Conservation (phyloP, 208 protist genomes). For the Strigomonas culicis region DNA sequence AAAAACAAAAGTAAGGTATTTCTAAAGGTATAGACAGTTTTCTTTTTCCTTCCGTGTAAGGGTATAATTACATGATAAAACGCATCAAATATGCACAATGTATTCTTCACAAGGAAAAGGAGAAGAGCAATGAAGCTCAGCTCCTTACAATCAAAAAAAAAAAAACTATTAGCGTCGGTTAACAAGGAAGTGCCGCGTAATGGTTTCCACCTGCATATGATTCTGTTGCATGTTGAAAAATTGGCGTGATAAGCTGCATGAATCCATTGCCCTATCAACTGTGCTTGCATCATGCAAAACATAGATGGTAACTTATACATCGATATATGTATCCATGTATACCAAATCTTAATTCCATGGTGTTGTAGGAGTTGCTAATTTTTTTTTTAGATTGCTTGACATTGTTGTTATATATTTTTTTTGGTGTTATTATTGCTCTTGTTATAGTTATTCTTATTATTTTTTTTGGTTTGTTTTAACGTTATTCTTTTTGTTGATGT, state of each 20-base stretch:
- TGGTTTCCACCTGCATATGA: background rate
- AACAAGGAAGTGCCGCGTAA: background rate
- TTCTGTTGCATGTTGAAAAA: background rate
- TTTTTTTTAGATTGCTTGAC: constrained; percentile 1
- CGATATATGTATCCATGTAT: background rate
- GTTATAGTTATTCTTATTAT: constrained; percentile 3
- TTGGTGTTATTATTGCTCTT: background rate
- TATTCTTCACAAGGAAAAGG: background rate
- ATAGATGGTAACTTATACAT: background rate
- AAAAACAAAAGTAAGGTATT: background rate
- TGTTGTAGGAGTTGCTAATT: background rate
- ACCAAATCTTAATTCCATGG: background rate
- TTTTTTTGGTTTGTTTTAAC: constrained; percentile 4
- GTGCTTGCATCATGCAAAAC: background rate
- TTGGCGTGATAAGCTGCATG: background rate
- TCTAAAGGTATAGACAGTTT: background rate
- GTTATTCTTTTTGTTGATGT: background rate
- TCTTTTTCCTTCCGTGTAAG: background rate
- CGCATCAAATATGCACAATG: background rate
- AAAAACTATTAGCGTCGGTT: background rate
- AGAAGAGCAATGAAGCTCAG: background rate
- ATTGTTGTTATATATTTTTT: background rate
- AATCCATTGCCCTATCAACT: background rate
- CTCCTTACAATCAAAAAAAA: background rate
- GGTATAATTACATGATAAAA: background rate